These are phyloP conservation scores for Botrytis byssoidea DNA, from an alignment of 2,329 filamentous ascomycete genomes.

Conservation along the genomic window DNA sequence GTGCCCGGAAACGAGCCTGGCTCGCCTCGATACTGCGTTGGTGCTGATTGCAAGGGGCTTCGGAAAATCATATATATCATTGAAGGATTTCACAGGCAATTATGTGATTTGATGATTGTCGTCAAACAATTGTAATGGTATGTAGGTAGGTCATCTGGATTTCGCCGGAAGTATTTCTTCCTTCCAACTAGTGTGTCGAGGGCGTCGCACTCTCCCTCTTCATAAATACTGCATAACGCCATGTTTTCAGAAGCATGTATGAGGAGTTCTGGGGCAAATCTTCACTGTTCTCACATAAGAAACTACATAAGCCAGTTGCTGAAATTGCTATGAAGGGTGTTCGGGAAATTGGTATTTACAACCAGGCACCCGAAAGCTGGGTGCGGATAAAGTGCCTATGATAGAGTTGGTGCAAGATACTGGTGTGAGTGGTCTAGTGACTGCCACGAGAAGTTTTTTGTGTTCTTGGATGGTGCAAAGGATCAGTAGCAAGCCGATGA, in stretches of 20 bases:
- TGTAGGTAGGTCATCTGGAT: too few relatives aligned
- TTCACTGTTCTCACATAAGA: not conserved
- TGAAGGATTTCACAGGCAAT: not conserved
- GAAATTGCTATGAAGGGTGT: not conserved
- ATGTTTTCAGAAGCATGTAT: not conserved
- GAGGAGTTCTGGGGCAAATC: not conserved
- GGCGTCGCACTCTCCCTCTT: not conserved
- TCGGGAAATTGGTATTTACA: not conserved
- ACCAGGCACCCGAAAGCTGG: not conserved
- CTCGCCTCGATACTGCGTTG: not conserved
- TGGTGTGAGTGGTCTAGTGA: not conserved
- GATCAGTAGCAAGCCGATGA: not conserved
- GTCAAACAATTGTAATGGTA: not conserved
- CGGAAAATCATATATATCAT: not conserved
- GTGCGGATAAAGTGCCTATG: not conserved
- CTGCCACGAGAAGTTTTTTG: not conserved
- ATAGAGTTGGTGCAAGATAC: not conserved
- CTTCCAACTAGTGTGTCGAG: not conserved
- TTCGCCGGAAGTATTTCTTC: not conserved
- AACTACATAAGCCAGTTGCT: not conserved
- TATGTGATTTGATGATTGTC: not conserved
- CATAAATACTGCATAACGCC: not conserved
- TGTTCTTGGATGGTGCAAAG: not conserved
- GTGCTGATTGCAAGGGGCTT: not conserved
- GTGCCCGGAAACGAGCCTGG: not conserved